Evolutionary conservation across 169 alveolate species (phyloP).

Genomic region (Cryptosporidium viatorum): DNA sequence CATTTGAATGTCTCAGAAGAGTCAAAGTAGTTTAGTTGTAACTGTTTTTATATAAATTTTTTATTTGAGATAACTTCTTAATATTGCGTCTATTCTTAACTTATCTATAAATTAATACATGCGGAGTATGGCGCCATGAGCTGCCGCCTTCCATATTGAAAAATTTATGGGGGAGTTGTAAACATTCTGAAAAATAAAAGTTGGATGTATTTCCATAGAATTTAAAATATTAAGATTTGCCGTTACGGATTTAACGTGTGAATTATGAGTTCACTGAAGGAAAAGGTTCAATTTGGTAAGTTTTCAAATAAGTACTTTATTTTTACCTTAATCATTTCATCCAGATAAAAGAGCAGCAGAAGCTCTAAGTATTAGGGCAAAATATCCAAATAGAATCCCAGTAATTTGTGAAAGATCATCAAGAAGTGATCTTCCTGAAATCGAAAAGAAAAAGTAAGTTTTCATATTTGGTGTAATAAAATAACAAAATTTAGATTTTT

Average conservation of each 20-base stretch:
- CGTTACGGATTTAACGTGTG: background rate
- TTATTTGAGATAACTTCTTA: background rate
- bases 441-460: slow-evolving; percentile 81
- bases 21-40: background rate
- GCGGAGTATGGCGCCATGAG: slow-evolving; percentile 2
- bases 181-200: background rate
- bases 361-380: slow-evolving; percentile 85
- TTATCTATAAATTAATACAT: slow-evolving; percentile 34
- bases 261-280: slow-evolving; percentile 64
- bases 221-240: slow-evolving; percentile 1
- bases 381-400: slow-evolving; percentile 91
- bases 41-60: background rate
- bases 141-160: slow-evolving; percentile 58
- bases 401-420: slow-evolving; percentile 87
- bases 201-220: background rate
- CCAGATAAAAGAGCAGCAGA: slow-evolving; percentile 87
- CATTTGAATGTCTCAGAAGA: background rate
- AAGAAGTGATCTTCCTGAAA: slow-evolving; percentile 80
- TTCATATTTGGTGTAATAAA: slow-evolving; percentile 6
- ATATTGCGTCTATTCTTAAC: background rate
- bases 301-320: background rate
- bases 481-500: slow-evolving; percentile 80
- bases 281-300: slow-evolving; percentile 77
- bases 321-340: background rate
- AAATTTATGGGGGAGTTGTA: slow-evolving; percentile 20